Percentiles rank a stretch among this genome's conserved stretches.
Evolutionary conservation across 2,329 filamentous ascomycete species (phyloP).

Genomic region (Cladophialophora chaetospira): DNA sequence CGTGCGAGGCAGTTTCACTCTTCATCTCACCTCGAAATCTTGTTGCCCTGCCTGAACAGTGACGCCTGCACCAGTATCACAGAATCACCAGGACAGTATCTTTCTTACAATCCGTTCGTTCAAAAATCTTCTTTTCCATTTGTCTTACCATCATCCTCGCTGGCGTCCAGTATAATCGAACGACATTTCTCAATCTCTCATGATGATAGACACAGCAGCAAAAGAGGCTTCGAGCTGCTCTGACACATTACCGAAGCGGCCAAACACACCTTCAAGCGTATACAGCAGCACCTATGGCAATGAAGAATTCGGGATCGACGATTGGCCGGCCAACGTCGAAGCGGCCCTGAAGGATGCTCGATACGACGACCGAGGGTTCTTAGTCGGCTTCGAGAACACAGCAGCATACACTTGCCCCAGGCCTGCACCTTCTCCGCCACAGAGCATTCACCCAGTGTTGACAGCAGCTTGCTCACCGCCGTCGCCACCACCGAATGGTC

Average conservation of each 20-base stretch:
- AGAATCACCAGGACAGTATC: no score
- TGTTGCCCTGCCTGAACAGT: no score
- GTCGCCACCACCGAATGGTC: not conserved
- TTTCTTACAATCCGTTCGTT: no score
- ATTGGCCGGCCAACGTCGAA: not conserved
- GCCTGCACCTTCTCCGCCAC: not conserved
- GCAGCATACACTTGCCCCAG: constrained; percentile 2
- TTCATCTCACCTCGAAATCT: no score
- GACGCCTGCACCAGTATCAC: no score
- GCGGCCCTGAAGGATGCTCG: not conserved
- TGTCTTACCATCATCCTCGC: no score
- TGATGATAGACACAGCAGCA: not conserved
- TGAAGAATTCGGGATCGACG: not conserved
- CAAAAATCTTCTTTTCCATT: no score
- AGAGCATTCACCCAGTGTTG: not conserved
- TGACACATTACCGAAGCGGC: not conserved
- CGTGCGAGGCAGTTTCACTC: no score
- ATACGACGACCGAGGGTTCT: constrained; percentile 6
- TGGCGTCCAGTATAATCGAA: no score
- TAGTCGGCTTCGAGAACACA: constrained; percentile 3
- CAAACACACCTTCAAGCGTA: not conserved
- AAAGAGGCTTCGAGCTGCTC: not conserved
- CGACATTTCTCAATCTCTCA: no score
- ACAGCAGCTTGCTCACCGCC: not conserved
- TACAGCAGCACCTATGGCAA: not conserved